Conservation (phyloP, 768 basidiomycete genomes). For the Termitomyces bulborhizus region DNA sequence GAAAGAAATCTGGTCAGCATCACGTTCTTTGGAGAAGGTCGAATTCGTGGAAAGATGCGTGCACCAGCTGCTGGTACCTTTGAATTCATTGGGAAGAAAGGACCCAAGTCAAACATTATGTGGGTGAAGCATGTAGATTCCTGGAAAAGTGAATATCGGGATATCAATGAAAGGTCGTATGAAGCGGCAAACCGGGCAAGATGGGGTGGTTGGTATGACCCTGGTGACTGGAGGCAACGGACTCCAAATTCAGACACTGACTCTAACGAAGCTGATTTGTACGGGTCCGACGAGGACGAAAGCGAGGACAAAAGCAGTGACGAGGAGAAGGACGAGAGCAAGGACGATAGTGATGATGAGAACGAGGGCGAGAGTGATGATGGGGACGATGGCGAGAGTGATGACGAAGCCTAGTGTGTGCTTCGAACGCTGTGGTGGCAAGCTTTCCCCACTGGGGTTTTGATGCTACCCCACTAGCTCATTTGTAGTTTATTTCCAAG, state of each 20-base stretch:
- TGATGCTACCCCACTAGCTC: no score
- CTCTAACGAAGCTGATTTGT: not conserved
- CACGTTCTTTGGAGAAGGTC: no score
- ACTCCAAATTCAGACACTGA: slow-evolving; percentile 16
- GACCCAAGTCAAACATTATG: slow-evolving; percentile 2
- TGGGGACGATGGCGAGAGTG: not conserved
- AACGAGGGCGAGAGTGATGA: no score
- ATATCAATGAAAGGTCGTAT: slow-evolving; percentile 16
- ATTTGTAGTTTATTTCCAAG: no score
- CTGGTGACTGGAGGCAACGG: slow-evolving; percentile 5
- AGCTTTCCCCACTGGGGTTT: no score
- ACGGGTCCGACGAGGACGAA: not conserved
- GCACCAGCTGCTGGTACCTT: no score
- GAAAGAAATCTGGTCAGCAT: no score
- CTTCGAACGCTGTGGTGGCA: no score
- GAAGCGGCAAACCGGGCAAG: slow-evolving; percentile 13
- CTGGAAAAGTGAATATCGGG: slow-evolving; percentile 20
- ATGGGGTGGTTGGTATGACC: slow-evolving; percentile 18
- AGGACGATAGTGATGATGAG: no score
- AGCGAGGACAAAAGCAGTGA: not conserved
- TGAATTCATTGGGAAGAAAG: slow-evolving; percentile 14
- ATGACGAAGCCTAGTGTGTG: not conserved
- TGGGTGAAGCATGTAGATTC: slow-evolving; percentile 9
- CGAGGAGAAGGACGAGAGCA: not conserved
- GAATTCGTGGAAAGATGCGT: no score